Evolutionary conservation across 495 filamentous ascomycete genomes (phyloP).

Genomic region (Ascobolus immersus): DNA sequence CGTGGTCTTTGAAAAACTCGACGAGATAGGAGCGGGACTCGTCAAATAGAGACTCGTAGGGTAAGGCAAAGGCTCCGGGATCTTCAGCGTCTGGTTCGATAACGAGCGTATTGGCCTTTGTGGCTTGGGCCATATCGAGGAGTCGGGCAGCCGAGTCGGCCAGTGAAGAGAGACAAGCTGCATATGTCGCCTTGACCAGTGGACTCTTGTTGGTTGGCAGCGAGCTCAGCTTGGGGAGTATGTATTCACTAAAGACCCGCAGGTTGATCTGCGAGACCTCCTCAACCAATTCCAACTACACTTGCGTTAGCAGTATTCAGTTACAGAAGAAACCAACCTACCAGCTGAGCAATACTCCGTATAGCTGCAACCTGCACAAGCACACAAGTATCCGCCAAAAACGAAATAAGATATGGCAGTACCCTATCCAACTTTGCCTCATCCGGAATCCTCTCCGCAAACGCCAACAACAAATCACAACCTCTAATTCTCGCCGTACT

Average conservation of each 20-base stretch:
- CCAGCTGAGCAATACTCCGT: conserved; percentile 59
- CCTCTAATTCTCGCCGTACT: conserved; percentile 68
- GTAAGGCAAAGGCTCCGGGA: conserved; percentile 27
- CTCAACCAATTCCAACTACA: conserved; percentile 47
- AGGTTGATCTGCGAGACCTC: conserved; percentile 85
- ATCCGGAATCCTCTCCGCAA: conserved; percentile 74
- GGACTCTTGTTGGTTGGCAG: conserved; percentile 37
- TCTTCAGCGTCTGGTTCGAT: conserved; percentile 69
- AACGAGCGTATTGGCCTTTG: too few species aligned
- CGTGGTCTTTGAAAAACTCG: conserved; percentile 58
- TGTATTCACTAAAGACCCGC: conserved; percentile 84
- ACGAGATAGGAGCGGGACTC: conserved; percentile 50
- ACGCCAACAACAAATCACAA: conserved; percentile 79
- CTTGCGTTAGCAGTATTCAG: not conserved
- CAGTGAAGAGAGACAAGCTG: conserved; percentile 69
- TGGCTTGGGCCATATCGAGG: conserved; percentile 65
- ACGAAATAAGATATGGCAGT: conserved; percentile 59
- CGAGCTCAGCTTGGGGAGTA: conserved; percentile 55
- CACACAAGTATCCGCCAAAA: conserved; percentile 58
- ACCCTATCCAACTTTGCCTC: conserved; percentile 92
- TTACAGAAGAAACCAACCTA: conserved; percentile 9
- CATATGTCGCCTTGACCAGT: conserved; percentile 67
- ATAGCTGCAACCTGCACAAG: conserved; percentile 64
- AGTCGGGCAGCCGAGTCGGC: conserved; percentile 73
- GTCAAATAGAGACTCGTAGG: conserved; percentile 63